Evolutionary conservation across 2,329 filamentous ascomycete species (phyloP).

Genomic region (Podosphaera xanthii): DNA sequence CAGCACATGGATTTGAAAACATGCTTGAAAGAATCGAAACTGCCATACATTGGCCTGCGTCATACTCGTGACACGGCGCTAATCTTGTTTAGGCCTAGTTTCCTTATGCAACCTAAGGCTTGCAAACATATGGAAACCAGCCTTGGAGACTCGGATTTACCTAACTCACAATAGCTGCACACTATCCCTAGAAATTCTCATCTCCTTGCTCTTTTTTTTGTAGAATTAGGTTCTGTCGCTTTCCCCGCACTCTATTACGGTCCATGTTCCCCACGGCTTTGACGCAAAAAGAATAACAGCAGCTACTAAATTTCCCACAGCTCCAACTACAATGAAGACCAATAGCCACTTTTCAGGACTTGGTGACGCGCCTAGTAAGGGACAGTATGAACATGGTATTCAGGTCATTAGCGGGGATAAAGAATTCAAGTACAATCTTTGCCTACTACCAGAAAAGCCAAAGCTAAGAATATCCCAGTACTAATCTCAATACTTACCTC

Average conservation of each 20-base stretch:
- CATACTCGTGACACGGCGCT: too few species aligned
- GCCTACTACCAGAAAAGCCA: background rate
- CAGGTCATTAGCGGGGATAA: constrained; percentile 95
- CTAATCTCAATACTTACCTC: constrained; percentile 63
- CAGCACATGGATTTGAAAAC: too few species aligned
- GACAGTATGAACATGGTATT: constrained; percentile 74
- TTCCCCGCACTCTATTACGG: constrained; percentile 6
- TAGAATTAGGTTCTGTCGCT: too few species aligned
- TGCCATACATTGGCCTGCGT: too few species aligned
- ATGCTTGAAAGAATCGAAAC: too few species aligned
- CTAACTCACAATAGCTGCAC: too few species aligned
- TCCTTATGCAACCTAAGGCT: too few species aligned
- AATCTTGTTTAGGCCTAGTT: too few species aligned
- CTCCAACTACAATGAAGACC: constrained; percentile 24
- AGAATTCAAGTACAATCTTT: constrained; percentile 61
- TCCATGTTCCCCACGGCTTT: constrained; percentile 10
- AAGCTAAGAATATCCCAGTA: constrained; percentile 24
- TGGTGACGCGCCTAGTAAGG: constrained; percentile 38
- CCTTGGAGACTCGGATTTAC: too few species aligned
- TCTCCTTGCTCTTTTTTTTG: too few species aligned
- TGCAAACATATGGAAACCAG: too few species aligned
- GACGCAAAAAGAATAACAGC: constrained; percentile 11
- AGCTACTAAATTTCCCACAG: constrained; percentile 14
- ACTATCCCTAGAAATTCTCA: too few species aligned
- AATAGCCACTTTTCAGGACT: constrained; percentile 65